phyloP scores from a whole-genome alignment of 805 yeast species.

The Candida schatavii region DNA sequence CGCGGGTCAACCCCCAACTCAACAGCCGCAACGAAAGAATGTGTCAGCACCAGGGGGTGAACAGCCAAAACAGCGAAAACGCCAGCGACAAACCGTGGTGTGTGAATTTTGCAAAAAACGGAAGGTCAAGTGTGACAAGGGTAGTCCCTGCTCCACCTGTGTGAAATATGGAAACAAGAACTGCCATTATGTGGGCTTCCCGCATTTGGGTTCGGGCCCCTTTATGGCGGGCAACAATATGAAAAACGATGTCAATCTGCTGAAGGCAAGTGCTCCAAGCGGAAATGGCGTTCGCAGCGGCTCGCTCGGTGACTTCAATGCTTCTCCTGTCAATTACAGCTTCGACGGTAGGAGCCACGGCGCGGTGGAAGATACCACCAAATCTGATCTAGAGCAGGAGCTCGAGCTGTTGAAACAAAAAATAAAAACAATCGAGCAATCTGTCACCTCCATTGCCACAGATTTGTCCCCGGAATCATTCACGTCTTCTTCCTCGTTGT shows the following conservation, averaged over 20 bases:
- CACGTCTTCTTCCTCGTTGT: no score
- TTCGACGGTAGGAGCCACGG: no score
- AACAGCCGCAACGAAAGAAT: no score
- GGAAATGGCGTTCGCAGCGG: neutral
- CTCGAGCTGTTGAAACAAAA: conserved; percentile 12
- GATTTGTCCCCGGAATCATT: neutral
- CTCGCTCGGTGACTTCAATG: no score
- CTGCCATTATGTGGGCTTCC: conserved; percentile 23
- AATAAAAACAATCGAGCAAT: conserved; percentile 12
- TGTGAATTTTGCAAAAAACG: conserved; percentile 44
- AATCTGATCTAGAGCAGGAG: conserved; percentile 7
- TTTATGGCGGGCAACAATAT: neutral
- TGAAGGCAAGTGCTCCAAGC: neutral
- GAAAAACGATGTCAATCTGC: neutral
- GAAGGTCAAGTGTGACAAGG: conserved; percentile 47
- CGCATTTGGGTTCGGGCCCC: neutral
- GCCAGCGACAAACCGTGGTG: conserved; percentile 38
- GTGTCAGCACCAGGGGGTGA: no score
- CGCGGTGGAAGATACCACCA: no score
- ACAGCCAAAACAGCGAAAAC: conserved; percentile 15
- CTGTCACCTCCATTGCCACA: conserved; percentile 6
- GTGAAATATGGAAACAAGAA: conserved; percentile 19
- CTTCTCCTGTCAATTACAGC: no score
- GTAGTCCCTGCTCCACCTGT: conserved; percentile 35
- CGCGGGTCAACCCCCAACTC: no score